Conservation (phyloP, 148 eudicot genomes). For the Chenopodium formosanum region DNA sequence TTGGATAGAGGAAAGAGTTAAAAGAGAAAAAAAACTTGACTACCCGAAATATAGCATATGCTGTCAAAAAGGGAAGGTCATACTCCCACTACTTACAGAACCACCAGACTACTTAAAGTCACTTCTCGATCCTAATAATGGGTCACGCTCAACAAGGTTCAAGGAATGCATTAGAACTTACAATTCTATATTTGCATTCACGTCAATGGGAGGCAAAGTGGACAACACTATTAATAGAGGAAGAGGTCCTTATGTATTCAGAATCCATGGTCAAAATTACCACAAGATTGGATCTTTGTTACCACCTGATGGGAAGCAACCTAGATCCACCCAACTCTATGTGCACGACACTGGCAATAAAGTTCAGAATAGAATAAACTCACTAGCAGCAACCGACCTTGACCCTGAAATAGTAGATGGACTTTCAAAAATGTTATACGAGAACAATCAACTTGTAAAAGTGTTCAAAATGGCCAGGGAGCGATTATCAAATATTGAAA, state of each 20-base stretch:
- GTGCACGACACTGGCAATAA: background rate
- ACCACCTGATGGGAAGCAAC: background rate
- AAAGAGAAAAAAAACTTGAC: background rate
- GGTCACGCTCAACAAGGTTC: background rate
- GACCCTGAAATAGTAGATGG: background rate
- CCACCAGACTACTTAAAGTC: background rate
- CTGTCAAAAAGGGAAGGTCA: conserved; percentile 22
- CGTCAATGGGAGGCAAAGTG: background rate
- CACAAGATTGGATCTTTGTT: background rate
- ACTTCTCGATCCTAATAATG: background rate
- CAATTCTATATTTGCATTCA: conserved; percentile 18
- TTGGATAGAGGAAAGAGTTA: background rate
- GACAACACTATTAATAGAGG: background rate
- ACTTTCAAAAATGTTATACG: no score
- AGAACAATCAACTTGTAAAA: no score
- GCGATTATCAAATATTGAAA: no score
- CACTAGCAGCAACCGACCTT: background rate
- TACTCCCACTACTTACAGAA: background rate
- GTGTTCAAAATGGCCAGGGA: no score
- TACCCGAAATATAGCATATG: conserved; percentile 11
- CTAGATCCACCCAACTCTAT: background rate
- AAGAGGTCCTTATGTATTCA: background rate
- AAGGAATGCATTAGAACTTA: conserved; percentile 17
- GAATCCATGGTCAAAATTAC: background rate
- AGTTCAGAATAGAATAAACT: background rate